Percentiles rank a stretch among this genome's conserved stretches.
Evolutionary conservation across 2,329 filamentous ascomycete genomes (phyloP).

Genomic region (Botrytis medusae): DNA sequence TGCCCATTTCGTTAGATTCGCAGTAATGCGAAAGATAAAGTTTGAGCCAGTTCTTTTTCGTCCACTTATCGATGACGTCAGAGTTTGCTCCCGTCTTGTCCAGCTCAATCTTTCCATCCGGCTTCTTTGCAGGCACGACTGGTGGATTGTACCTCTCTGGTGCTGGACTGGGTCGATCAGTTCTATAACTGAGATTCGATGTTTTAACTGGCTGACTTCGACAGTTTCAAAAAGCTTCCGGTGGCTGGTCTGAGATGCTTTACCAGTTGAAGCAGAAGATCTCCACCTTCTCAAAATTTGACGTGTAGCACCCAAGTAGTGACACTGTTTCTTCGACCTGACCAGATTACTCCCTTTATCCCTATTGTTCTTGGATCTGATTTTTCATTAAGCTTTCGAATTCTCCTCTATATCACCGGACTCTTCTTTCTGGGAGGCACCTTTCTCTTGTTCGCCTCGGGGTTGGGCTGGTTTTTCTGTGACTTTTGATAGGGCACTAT

Average conservation of each 20-base stretch:
- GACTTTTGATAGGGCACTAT: not conserved
- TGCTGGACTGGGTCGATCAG: not conserved
- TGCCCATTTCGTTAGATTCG: not conserved
- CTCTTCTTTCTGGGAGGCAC: not conserved
- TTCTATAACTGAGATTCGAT: not conserved
- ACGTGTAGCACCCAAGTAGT: not conserved
- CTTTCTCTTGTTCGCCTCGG: not conserved
- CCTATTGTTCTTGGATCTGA: not conserved
- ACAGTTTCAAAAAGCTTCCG: not conserved
- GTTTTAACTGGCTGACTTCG: not conserved
- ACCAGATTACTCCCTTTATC: not conserved
- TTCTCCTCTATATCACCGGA: not conserved
- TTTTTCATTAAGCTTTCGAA: not conserved
- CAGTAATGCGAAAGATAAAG: not conserved
- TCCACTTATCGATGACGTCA: not conserved
- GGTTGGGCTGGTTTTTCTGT: not conserved
- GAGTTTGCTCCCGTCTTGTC: not conserved
- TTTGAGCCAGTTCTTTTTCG: not conserved
- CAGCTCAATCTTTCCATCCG: not conserved
- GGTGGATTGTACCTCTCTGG: not conserved
- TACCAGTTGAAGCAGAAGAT: not conserved
- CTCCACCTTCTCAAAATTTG: not conserved
- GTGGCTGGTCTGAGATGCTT: too few relatives aligned
- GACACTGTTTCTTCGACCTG: not conserved
- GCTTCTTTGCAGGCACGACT: not conserved